Base-by-base conservation (phyloP, 2,329 filamentous ascomycete species). In the Geosmithia putterillii region DNA sequence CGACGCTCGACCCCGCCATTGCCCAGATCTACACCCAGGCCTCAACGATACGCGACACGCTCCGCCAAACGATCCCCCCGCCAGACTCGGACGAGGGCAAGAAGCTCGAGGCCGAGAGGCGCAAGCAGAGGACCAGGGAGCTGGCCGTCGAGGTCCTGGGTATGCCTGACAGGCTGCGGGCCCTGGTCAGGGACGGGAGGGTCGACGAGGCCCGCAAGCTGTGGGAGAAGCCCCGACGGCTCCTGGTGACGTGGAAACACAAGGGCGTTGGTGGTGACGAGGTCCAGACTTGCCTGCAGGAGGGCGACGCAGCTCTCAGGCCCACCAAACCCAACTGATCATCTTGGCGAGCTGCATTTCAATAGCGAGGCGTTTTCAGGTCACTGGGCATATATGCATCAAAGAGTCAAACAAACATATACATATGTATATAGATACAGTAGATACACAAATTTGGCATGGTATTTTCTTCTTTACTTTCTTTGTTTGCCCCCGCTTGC, bases 1-100 rank as follows among this genome's bases (percentile, higher is more conserved):
- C 78, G 39, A 86, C 81, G 0, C 70, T 89, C 25, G 78, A 83
- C 50, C 79, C 80, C 3, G 83, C 83, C 34, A 83, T 90, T 41
- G 74, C 76, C 2, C 80, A 85, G 48, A 87, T 90, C 51, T 86
- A 85, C 52, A 71, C 71, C 28, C 70, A 76, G 53, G 74, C 75
- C 7, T 68, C 63, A 2, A 63, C 66, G 35, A 80, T 80, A 52
- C 66, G 70, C 48, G 70, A 73, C 46, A 63, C 64, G 12, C 57
- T 79, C 20, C 68, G 72, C 44, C 54, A 64, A 38, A 63, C 62
- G 4, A 60, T 76, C 2, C 69, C 70, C 1, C 54, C 64, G 3
- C 71, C 73, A 2, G 64, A 66, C 37, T 65, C 64, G 9, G 57
- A 62, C 3, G 55, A 61, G 25, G 57, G 58, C 6, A 55, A 56